These are phyloP conservation scores for Fimicolochytrium jonesii DNA, from an alignment of 192 early-diverging fungal species.

Conservation along the genomic window DNA sequence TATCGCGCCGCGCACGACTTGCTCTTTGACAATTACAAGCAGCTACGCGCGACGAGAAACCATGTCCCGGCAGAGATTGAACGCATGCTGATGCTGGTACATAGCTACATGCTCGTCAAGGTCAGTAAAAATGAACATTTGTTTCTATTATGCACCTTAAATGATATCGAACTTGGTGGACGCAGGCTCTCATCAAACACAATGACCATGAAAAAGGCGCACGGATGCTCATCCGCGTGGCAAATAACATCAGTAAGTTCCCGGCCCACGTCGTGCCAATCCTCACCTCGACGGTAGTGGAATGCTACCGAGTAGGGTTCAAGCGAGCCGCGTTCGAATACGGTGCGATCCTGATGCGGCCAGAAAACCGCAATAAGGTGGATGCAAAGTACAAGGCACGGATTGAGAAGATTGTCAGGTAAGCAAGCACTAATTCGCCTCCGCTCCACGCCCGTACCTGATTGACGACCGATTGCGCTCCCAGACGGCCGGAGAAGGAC, in stretches of 20 bases:
- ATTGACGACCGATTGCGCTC: no score
- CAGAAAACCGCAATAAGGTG: conserved; percentile 53
- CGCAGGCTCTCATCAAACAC: conserved; percentile 39
- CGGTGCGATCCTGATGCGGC: conserved; percentile 55
- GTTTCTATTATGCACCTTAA: background rate
- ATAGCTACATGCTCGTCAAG: conserved; percentile 61
- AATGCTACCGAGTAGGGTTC: conserved; percentile 51
- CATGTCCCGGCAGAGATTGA: conserved; percentile 49
- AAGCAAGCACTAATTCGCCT: conserved; percentile 2
- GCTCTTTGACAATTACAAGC: conserved; percentile 48
- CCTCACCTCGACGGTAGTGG: conserved; percentile 59
- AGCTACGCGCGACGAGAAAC: conserved; percentile 35
- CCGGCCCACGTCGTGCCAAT: conserved; percentile 53
- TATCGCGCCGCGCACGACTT: conserved; percentile 53
- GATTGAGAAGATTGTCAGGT: conserved; percentile 56
- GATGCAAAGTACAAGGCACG: conserved; percentile 54
- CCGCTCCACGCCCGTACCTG: no score
- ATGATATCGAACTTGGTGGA: background rate
- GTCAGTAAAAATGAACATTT: conserved; percentile 15
- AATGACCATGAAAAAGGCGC: conserved; percentile 48
- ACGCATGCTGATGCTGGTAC: conserved; percentile 53
- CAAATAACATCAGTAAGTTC: conserved; percentile 53
- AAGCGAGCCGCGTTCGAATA: conserved; percentile 50
- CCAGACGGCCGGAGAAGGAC: conserved; percentile 51
- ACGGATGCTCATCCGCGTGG: conserved; percentile 54